Evolutionary conservation across 2,329 filamentous ascomycete genomes (phyloP).

Genomic region (Penicillium palitans): DNA sequence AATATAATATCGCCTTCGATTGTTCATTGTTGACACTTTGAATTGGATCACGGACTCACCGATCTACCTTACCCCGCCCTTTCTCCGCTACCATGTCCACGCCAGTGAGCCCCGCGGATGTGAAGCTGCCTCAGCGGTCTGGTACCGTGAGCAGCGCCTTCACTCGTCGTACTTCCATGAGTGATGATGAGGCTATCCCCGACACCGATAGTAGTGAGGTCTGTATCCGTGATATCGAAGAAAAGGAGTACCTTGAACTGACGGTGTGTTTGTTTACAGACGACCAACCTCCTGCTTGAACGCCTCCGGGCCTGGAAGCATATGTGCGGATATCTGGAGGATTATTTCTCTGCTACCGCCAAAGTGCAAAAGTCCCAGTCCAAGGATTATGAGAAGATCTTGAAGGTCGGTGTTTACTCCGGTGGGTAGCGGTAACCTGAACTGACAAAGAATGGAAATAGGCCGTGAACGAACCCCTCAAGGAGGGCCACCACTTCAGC

Average conservation of each 20-base stretch:
- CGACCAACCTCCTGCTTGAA: slow-evolving; percentile 78
- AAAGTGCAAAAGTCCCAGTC: slow-evolving; percentile 81
- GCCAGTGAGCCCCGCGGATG: slow-evolving; percentile 30
- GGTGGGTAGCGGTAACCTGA: not conserved
- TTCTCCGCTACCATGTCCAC: slow-evolving; percentile 27
- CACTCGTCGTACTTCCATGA: slow-evolving; percentile 37
- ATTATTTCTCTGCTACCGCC: slow-evolving; percentile 81
- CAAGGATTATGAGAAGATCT: slow-evolving; percentile 91
- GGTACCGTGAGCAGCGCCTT: slow-evolving; percentile 33
- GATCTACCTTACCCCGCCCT: not conserved
- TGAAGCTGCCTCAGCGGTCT: slow-evolving; percentile 38
- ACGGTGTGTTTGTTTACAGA: slow-evolving; percentile 47
- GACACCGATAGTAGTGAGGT: slow-evolving; percentile 46
- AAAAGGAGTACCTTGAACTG: not conserved
- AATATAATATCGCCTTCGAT: not conserved
- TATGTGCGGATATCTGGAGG: slow-evolving; percentile 84
- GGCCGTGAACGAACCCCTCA: slow-evolving; percentile 82
- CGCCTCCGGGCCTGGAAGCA: slow-evolving; percentile 95
- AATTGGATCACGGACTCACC: not conserved
- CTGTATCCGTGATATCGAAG: slow-evolving; percentile 15
- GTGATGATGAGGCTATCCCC: slow-evolving; percentile 45
- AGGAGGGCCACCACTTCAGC: slow-evolving; percentile 90
- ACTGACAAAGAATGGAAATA: slow-evolving; percentile 33
- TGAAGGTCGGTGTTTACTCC: slow-evolving; percentile 63
- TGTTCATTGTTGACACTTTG: too few species aligned